phyloP scores from a whole-genome alignment of 1,284 basidiomycete genomes.

The Rhodotorula sp. region DNA sequence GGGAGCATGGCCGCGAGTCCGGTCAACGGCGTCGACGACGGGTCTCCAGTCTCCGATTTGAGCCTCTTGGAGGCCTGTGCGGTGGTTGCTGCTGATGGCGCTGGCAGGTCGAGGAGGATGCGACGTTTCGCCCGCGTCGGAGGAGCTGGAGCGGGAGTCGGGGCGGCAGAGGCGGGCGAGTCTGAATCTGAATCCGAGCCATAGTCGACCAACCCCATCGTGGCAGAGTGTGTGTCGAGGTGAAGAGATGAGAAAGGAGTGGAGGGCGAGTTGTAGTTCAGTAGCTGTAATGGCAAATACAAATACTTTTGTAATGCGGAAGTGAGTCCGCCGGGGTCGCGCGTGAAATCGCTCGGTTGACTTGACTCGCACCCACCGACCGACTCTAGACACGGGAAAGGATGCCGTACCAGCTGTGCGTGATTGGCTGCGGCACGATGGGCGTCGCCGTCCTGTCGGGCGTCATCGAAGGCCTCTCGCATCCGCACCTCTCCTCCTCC shows the following conservation, averaged over 20 bases:
- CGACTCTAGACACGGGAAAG: not conserved
- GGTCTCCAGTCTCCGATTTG: constrained; percentile 30
- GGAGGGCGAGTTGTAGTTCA: too few species aligned
- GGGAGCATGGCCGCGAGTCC: constrained; percentile 40
- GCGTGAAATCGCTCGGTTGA: too few species aligned
- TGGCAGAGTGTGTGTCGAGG: too few species aligned
- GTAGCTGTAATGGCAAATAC: too few species aligned
- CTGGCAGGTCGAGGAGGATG: constrained; percentile 38
- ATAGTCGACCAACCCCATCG: constrained; percentile 28
- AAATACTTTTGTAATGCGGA: too few species aligned
- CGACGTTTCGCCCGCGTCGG: constrained; percentile 3
- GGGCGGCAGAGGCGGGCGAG: not conserved
- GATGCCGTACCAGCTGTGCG: constrained; percentile 44
- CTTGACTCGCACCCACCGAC: not conserved
- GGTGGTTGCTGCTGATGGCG: not conserved
- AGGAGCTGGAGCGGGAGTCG: not conserved
- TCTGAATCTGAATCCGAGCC: constrained; percentile 34
- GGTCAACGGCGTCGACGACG: constrained; percentile 20
- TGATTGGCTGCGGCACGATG: constrained; percentile 95
- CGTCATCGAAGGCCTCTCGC: constrained; percentile 70
- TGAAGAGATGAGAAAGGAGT: too few species aligned
- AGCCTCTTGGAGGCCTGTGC: not conserved
- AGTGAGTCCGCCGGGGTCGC: too few species aligned
- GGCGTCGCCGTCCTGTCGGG: constrained; percentile 93
- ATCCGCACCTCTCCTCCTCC: constrained; percentile 43